Base-by-base conservation (phyloP, 176 grass and related monocot genomes). In the Pontederia crassipes region DNA sequence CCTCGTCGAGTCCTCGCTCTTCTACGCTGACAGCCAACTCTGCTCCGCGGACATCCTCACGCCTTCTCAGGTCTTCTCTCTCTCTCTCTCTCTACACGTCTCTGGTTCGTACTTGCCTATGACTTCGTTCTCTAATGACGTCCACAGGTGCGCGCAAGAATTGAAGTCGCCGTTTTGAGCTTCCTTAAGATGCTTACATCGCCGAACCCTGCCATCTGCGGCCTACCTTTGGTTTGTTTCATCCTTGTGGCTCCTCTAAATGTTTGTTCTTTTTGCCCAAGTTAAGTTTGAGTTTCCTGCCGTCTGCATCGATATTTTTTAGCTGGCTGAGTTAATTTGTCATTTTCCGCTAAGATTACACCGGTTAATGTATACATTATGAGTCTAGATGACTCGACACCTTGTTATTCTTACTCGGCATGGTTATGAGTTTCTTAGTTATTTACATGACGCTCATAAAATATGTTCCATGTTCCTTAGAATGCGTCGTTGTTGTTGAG, bases 41-140 rank as follows among this genome's bases (percentile, higher is more conserved):
- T 97, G 83, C 81, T 97, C 92, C 18, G 87, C 92, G 6, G 92
- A 97, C 49, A 56, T 91, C 32, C 83, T 97, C 49, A 63, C 87
- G 52, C 81, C 87, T 57, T 55, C 70, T 35, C 78, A 97, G 83
- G 86, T 82, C 32, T 40, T 20, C 49, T 58, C 2, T 54, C 13
- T 76, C 16, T 61, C 65, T 46, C 7, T n/a, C 13, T 49, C 15
- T 56, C 46, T 45, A n/a, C 28, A 12, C n/a, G 28, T 35, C 15
- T n/a, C 6, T 46, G 24, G 11, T 74, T 52, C 2, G 20, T 24
- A 24, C 20, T 24, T 24, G 1, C 20, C 20, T 24, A 24, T 24
- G 20, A 24, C 20, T 24, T 24, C 13, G 17, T 53, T 74, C 58
- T 49, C 12, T 49, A 17, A 48, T 27, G 45, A 17, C 24, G 15